phyloP scores from a whole-genome alignment of 2,329 filamentous ascomycete genomes.

The Penicillium occitanis region DNA sequence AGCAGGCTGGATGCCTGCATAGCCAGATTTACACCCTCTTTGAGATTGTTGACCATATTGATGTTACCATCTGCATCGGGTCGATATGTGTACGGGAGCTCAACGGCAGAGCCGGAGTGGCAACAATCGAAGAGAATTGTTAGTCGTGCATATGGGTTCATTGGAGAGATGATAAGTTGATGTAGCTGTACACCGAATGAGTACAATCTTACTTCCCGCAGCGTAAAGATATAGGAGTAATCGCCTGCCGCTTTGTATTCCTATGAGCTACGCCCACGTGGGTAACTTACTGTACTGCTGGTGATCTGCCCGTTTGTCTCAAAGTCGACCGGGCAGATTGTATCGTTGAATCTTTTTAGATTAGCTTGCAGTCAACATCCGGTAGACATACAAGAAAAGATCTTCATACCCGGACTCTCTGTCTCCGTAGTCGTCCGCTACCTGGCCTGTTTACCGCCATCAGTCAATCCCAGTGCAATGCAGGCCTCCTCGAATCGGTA shows the following conservation, averaged over 20 bases:
- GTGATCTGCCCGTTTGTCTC: slow-evolving; percentile 54
- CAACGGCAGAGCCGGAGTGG: slow-evolving; percentile 60
- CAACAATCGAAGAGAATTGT: slow-evolving; percentile 63
- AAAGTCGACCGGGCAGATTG: slow-evolving; percentile 57
- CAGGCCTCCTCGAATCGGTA: slow-evolving; percentile 30
- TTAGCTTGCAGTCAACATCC: not conserved
- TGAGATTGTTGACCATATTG: slow-evolving; percentile 56
- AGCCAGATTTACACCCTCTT: slow-evolving; percentile 52
- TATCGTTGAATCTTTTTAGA: slow-evolving; percentile 45
- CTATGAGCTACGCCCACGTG: not conserved
- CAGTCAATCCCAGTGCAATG: not conserved
- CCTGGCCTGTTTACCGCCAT: slow-evolving; percentile 14
- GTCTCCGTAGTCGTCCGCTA: slow-evolving; percentile 17
- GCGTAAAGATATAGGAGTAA: not conserved
- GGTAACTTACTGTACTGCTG: slow-evolving; percentile 41
- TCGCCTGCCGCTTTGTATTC: not conserved
- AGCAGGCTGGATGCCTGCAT: slow-evolving; percentile 53
- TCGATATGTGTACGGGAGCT: slow-evolving; percentile 60
- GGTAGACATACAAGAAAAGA: not conserved
- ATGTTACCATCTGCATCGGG: slow-evolving; percentile 58
- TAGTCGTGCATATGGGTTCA: slow-evolving; percentile 53
- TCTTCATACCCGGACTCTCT: slow-evolving; percentile 18
- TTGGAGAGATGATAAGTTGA: slow-evolving; percentile 51
- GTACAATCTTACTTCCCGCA: not conserved
- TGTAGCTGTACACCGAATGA: slow-evolving; percentile 41